phyloP scores from a whole-genome alignment of 345 rosid species.

The Moricandia arvensis region DNA sequence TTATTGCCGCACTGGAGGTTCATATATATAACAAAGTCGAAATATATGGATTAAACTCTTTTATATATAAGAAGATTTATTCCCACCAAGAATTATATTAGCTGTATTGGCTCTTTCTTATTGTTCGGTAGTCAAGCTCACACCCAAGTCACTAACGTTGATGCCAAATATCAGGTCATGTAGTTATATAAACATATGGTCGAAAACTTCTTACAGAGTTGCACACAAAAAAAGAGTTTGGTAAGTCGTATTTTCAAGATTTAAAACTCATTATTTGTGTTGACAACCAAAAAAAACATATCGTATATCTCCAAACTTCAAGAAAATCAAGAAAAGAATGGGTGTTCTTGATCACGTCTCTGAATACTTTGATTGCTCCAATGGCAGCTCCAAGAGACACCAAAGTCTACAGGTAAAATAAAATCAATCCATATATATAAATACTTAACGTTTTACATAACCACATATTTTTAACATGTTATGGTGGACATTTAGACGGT shows the following conservation, averaged over 20 bases:
- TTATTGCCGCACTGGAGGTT: slow-evolving; percentile 12
- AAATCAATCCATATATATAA: not conserved
- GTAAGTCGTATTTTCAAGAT: slow-evolving; percentile 17
- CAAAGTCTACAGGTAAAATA: slow-evolving; percentile 70
- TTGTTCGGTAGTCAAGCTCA: slow-evolving; percentile 35
- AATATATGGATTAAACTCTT: slow-evolving; percentile 2
- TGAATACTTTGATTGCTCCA: slow-evolving; percentile 64
- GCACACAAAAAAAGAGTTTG: not conserved
- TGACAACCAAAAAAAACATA: not conserved
- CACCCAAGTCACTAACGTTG: slow-evolving; percentile 23
- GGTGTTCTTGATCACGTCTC: slow-evolving; percentile 90
- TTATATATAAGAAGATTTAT: not conserved
- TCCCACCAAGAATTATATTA: not conserved
- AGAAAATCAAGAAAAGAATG: slow-evolving; percentile 39
- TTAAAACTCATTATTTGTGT: not conserved
- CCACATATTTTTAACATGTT: not conserved
- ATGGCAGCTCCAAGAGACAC: slow-evolving; percentile 57
- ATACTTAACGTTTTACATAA: not conserved
- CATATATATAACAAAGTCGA: slow-evolving; percentile 21
- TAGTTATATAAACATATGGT: slow-evolving; percentile 16
- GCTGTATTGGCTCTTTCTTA: slow-evolving; percentile 26
- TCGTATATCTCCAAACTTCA: slow-evolving; percentile 3
- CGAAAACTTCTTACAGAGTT: slow-evolving; percentile 29
- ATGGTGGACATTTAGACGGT: slow-evolving; percentile 53
- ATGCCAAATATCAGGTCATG: slow-evolving; percentile 5